Base-by-base conservation (phyloP, 768 basidiomycete species). In the Kwoniella europaea region DNA sequence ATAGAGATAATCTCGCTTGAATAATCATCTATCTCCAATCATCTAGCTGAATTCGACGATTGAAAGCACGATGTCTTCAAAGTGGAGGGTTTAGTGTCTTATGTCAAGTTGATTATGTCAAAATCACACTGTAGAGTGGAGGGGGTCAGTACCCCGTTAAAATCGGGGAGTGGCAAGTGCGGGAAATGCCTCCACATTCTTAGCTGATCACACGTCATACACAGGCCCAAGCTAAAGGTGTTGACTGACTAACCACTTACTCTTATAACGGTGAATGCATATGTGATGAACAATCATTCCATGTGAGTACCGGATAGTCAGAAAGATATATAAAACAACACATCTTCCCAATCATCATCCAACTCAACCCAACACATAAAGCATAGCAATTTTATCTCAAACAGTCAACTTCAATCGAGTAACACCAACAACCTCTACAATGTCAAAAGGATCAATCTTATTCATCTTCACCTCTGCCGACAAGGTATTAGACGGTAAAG, bases 381-480 rank as follows among this genome's bases (percentile, higher is more conserved):
- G 35, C 35, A 35, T 7, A 35, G 35, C 35, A 35, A 35, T 35
- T 6, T 35, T 35, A 35, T 35, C 35, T 35, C 35, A 35, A 35
- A 35, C 35, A 35, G 16, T 24, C n/a, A 57, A 20, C 1, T 7
- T 16, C 35, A 54, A 58, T 20, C 13, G 1, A 67, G 42, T 42
- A 57, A 16, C 59, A 56, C 43, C 22, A 63, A 63, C 15, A 20
- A 3, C 62, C 3, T 46, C 46, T 15, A 65, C 59, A 63, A 72
- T 76, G 72, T 68, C 72, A 41, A 29, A 62, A 29, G 73, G 72
- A 75, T 42, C 75, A 44, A 66, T 92, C 46, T 89, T 92, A 74
- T 90, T 93, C 82, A 89, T 93, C n/a, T 87, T 89, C 79, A 91
- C 91, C 43, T 92, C 91, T 57, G 87, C 86, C 69, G 82, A 88